Base-by-base conservation (phyloP, 768 basidiomycete genomes). In the Mycena vitilis region DNA sequence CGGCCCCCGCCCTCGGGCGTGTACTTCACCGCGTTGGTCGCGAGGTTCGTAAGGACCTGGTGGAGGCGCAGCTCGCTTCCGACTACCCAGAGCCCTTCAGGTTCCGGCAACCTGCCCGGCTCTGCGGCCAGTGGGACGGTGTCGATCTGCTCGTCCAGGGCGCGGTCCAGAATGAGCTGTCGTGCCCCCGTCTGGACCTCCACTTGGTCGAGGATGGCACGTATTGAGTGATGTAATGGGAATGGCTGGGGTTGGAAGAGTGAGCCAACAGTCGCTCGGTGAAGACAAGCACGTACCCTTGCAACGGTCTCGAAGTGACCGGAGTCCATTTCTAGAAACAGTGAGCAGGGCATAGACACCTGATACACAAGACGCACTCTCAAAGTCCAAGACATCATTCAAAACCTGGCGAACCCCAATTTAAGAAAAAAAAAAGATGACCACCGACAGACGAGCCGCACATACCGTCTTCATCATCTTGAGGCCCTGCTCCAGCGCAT, bases 11-110 rank as follows among this genome's bases (percentile, higher is more conserved):
- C 58, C 42, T 71, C 72, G 3, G 74, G 72, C 22, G 74, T 73
- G 45, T 82, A 80, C 56, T 76, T 77, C 67, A 84, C 78, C 23
- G 80, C 79, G 58, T 81, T 81, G 36, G 76, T 76, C 2, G 81
- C 80, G 55, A 84, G 75, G 68, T 83, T 84, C 51, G 78, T 81
- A 48, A 75, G 67, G 20, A 80, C 74, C 59, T 81, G 80, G 23
- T 81, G 77, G 60, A 82, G 63, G 3, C 83, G 73, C 73, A 83
- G 79, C 67, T 84, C 83, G 70, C 82, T 81, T 15, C 82, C 82
- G 18, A 83, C 73, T 52, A 84, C 82, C 80, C 73, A 75, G 0
- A 73, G 69, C 11, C 59, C 68, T 25, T 70, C 69, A 8, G 69
- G 69, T 37, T 70, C 63, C 44, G 13, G 44, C 20, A 6, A 9